These are phyloP conservation scores for Trichoderma orchidacearum DNA, from an alignment of 495 filamentous ascomycete genomes.

Conservation along the genomic window DNA sequence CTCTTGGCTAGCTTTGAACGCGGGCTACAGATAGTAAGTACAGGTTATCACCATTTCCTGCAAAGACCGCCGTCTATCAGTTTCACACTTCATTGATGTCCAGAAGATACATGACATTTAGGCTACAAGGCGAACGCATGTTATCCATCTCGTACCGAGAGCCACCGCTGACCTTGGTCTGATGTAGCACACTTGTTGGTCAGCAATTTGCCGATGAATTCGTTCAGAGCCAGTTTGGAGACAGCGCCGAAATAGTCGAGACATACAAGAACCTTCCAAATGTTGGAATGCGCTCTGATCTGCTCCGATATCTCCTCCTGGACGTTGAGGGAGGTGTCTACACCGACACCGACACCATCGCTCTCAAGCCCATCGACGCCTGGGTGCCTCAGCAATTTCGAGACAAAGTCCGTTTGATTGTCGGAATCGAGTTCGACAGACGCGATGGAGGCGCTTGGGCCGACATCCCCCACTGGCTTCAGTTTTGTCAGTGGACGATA, in stretches of 20 bases:
- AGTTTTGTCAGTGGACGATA: constrained; percentile 29
- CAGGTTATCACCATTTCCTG: background rate
- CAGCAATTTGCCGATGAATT: constrained; percentile 11
- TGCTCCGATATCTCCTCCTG: constrained; percentile 39
- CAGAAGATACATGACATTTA: too few species aligned
- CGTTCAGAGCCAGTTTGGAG: constrained; percentile 11
- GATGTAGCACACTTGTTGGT: constrained; percentile 7
- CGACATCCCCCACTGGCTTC: constrained; percentile 17
- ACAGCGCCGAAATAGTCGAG: constrained; percentile 24
- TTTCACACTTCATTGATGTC: too few species aligned
- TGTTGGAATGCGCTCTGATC: constrained; percentile 34
- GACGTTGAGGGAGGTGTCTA: constrained; percentile 36
- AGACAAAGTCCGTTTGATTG: constrained; percentile 13
- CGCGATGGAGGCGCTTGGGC: constrained; percentile 10
- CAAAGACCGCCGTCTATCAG: background rate
- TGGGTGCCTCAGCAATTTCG: constrained; percentile 32
- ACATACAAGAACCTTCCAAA: constrained; percentile 26
- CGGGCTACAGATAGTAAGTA: constrained; percentile 6
- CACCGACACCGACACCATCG: constrained; percentile 39
- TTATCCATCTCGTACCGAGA: too few species aligned
- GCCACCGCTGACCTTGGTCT: background rate
- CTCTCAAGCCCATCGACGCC: constrained; percentile 22
- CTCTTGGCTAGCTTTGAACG: constrained; percentile 8
- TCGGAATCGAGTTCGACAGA: constrained; percentile 24
- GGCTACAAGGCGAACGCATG: too few species aligned